phyloP scores from a whole-genome alignment of 139 green algal species.

The Dunaliella primolecta region DNA sequence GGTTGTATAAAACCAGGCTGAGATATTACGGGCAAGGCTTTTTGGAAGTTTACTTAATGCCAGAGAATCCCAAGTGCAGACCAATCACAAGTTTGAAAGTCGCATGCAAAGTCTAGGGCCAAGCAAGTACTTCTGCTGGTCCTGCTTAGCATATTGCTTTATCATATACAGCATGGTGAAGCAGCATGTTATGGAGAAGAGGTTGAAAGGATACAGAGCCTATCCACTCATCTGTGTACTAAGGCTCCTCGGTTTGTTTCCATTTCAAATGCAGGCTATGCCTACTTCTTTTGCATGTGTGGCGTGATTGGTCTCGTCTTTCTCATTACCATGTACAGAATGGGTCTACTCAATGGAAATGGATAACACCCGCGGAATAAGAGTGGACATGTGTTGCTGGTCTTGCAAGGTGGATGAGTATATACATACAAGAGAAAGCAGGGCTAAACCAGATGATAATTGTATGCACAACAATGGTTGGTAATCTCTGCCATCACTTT shows the following conservation, averaged over 20 bases:
- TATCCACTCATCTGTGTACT: no score
- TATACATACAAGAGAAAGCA: no score
- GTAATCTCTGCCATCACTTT: no score
- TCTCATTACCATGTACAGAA: not conserved
- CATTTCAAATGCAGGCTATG: not conserved
- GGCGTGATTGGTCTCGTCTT: not conserved
- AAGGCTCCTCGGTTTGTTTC: no score
- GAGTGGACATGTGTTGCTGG: no score
- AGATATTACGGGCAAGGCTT: not conserved
- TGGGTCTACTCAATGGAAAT: not conserved
- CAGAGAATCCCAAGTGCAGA: not conserved
- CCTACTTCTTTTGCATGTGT: conserved; percentile 6
- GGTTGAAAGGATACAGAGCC: not conserved
- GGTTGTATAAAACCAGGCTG: not conserved
- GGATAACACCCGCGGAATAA: no score
- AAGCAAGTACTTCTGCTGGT: not conserved
- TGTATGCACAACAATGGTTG: no score
- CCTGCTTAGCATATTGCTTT: not conserved
- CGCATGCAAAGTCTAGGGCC: no score
- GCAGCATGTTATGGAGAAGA: not conserved
- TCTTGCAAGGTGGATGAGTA: no score
- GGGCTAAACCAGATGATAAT: no score
- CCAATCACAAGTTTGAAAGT: not conserved
- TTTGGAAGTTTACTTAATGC: not conserved
- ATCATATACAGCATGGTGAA: not conserved